Evolutionary conservation across 202 grass and related monocot genomes (phyloP), one percentile per base, ranked within the genome.

Genomic region (Sporobolus alterniflorus): DNA sequence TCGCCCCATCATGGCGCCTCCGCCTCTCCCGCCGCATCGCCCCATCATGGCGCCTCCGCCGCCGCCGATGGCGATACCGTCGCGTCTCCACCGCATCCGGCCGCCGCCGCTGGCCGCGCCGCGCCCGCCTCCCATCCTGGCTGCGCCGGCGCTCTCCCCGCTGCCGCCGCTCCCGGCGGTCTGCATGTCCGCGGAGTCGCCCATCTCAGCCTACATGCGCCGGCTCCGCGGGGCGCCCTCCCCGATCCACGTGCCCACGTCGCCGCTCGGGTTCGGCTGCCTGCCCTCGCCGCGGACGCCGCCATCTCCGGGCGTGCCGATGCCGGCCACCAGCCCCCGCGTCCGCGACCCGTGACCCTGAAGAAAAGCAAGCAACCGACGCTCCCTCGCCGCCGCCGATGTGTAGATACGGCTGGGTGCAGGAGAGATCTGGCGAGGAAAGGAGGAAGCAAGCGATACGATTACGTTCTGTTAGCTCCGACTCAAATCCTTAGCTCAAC

Each of bases 201-300:
- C 95, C 18, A 95, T 98, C 84, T 98, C 96, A 22, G 92, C 96
- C 50, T 98, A 98, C 90, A 95, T 98, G 92, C 92, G 96, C 72
- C 92, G 92, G n/a, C 85, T 93, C 73, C 96, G 88, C 15, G 90
- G 90, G 69, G 79, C 76, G 83, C 87, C 82, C 12, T 82, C 90
- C 71, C 81, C 71, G 76, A 87, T 88, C 55, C 86, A 84, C 15
- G 79, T 84, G 6, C 88, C 91, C 1, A 87, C 90, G 5, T 95
- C 96, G 82, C 93, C 93, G 67, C 89, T 99, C 49, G 96, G 96
- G 12, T 94, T 96, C 72, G 91, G 96, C 9, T 99, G 96, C 69
- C 83, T 94, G 9, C 84, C 88, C 47, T 96, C 91, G 26, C 93
- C 91, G 12, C 84, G 90, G 65, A 93, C 93, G 49, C 95, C 95